Conservation (phyloP, 345 rosid genomes). For the Salix arbutifolia region DNA sequence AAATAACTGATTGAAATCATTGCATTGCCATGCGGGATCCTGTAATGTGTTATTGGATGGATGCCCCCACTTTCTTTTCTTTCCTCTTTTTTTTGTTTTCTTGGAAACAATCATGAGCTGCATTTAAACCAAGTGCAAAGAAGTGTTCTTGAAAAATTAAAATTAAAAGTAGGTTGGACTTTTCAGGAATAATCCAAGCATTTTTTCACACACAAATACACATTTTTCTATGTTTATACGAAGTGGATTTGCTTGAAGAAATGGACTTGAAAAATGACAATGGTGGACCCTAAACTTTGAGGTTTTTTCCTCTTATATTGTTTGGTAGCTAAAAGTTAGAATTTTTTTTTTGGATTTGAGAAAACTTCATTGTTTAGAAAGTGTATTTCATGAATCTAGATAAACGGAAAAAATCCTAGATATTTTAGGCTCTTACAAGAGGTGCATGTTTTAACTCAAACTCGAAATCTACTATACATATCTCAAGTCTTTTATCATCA, state of each 20-base stretch:
- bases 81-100: too few species aligned
- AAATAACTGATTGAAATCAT: too few species aligned
- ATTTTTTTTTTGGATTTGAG: too few species aligned
- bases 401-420: accelerated
- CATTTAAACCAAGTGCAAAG: not conserved
- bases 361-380: accelerated
- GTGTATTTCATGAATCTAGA: accelerated
- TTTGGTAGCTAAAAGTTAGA: not conserved
- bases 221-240: not conserved
- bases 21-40: too few species aligned
- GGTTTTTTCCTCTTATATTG: not conserved
- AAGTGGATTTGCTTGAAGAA: not conserved
- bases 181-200: not conserved
- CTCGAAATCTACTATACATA: accelerated
- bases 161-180: too few species aligned
- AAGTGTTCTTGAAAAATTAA: not conserved
- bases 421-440: accelerated
- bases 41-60: not conserved
- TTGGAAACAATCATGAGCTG: not conserved
- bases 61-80: not conserved
- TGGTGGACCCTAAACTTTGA: not conserved
- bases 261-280: not conserved
- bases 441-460: accelerated
- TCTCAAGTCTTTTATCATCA: too few species aligned
- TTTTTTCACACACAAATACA: too few species aligned